phyloP scores from a whole-genome alignment of 768 basidiomycete species.

The Rhizopogon vinicolor region DNA sequence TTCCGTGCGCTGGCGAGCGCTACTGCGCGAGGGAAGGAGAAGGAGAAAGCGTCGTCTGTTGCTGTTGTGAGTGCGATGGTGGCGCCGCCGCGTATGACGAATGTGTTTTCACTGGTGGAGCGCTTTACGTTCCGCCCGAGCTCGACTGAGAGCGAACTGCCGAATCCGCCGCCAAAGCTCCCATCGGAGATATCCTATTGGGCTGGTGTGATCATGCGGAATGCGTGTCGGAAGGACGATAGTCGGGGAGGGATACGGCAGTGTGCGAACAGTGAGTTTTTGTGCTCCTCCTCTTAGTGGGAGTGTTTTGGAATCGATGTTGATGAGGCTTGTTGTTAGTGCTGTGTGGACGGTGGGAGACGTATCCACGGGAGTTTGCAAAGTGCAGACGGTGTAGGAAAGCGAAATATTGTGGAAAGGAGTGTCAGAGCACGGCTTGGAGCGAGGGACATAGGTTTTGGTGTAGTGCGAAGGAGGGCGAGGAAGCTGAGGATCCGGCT shows the following conservation, averaged over 20 bases:
- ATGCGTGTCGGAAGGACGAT: constrained; percentile 98
- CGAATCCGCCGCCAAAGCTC: constrained; percentile 63
- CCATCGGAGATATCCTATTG: constrained; percentile 96
- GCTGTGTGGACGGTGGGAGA: constrained; percentile 95
- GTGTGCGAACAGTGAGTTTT: constrained; percentile 86
- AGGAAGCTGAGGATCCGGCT: constrained; percentile 32
- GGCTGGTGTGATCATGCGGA: constrained; percentile 99
- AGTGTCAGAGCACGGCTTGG: constrained; percentile 96
- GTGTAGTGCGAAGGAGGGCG: constrained; percentile 68
- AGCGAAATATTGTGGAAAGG: constrained; percentile 98
- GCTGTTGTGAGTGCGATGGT: constrained; percentile 19
- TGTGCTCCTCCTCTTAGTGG: background rate
- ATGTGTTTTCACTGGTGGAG: constrained; percentile 95
- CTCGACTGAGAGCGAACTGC: constrained; percentile 69
- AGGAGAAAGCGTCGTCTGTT: constrained; percentile 27
- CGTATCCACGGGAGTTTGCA: constrained; percentile 89
- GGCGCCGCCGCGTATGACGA: constrained; percentile 52
- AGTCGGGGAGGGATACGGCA: constrained; percentile 88
- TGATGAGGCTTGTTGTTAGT: constrained; percentile 38
- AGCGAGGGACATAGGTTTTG: constrained; percentile 94
- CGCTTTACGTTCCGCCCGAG: constrained; percentile 94
- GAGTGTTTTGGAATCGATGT: background rate
- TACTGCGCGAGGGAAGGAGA: constrained; percentile 45
- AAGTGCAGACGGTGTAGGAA: constrained; percentile 95
- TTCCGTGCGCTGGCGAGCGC: constrained; percentile 42